A percentile compares a stretch with the other conserved stretches of the same genome.
Evolutionary conservation across 1,139 yeast genomes (phyloP).

Genomic region (Geotrichum carabidarum): DNA sequence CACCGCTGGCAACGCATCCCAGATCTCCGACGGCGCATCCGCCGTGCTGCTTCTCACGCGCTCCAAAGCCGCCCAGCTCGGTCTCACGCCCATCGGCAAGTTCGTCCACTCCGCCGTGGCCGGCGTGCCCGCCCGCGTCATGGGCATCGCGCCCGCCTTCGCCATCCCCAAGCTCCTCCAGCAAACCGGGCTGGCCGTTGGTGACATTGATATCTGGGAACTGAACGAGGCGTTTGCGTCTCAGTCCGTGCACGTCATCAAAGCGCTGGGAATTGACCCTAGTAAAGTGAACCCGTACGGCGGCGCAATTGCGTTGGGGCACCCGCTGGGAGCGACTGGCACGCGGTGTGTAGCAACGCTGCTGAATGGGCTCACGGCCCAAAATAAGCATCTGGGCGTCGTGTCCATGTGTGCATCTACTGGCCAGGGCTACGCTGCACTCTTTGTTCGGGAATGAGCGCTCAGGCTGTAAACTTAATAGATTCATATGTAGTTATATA

Average conservation of each 20-base stretch:
- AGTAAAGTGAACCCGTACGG: constrained; percentile 42
- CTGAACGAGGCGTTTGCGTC: constrained; percentile 45
- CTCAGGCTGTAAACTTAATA: not conserved
- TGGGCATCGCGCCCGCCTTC: constrained; percentile 44
- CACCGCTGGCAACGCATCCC: constrained; percentile 45
- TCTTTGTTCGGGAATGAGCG: constrained; percentile 36
- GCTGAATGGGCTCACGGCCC: constrained; percentile 37
- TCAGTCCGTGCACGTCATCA: constrained; percentile 39
- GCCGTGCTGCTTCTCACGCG: constrained; percentile 42
- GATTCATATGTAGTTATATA: not conserved
- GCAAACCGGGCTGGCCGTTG: constrained; percentile 30
- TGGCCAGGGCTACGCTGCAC: constrained; percentile 44
- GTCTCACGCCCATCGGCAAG: constrained; percentile 42
- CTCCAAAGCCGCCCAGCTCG: constrained; percentile 38
- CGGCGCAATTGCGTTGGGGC: constrained; percentile 46
- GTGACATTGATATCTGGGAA: constrained; percentile 41
- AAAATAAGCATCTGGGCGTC: constrained; percentile 38
- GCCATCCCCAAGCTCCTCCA: constrained; percentile 40
- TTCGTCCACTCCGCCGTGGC: constrained; percentile 41
- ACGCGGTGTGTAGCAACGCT: constrained; percentile 40
- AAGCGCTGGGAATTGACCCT: constrained; percentile 35
- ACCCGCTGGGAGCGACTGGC: constrained; percentile 45
- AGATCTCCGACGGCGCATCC: constrained; percentile 44
- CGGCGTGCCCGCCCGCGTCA: constrained; percentile 40
- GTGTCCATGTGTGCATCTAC: constrained; percentile 46